phyloP scores from a whole-genome alignment of 352 stramenopile species.

The Phytophthora nicotianae region DNA sequence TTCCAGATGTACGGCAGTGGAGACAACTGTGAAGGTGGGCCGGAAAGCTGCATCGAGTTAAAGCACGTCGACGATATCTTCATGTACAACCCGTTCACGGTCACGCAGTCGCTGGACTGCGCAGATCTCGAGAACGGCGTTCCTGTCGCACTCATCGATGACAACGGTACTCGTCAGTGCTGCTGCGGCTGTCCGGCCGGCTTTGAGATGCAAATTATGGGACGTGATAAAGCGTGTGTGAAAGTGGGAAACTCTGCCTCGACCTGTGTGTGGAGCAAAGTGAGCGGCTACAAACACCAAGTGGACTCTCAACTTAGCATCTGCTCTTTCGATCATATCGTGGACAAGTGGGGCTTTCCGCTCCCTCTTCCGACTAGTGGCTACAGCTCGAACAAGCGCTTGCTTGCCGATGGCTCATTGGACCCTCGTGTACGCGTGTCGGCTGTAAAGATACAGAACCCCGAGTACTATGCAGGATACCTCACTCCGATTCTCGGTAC shows the following conservation, averaged over 20 bases:
- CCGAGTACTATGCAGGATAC: slow-evolving; percentile 30
- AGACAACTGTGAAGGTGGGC: slow-evolving; percentile 24
- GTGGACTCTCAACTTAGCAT: slow-evolving; percentile 21
- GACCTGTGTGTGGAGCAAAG: slow-evolving; percentile 53
- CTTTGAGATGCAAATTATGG: slow-evolving; percentile 35
- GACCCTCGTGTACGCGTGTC: slow-evolving; percentile 23
- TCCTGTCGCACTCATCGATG: slow-evolving; percentile 49
- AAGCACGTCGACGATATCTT: slow-evolving; percentile 50
- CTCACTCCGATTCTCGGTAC: slow-evolving; percentile 16
- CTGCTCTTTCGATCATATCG: slow-evolving; percentile 45
- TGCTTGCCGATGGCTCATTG: slow-evolving; percentile 20
- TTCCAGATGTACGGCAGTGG: slow-evolving; percentile 36
- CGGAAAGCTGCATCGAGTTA: slow-evolving; percentile 44
- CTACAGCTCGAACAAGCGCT: slow-evolving; percentile 40
- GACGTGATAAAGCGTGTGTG: slow-evolving; percentile 31
- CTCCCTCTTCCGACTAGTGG: slow-evolving; percentile 59
- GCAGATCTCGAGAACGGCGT: slow-evolving; percentile 41
- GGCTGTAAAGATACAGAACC: slow-evolving; percentile 28
- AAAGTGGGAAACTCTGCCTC: slow-evolving; percentile 22
- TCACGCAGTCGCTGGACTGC: slow-evolving; percentile 47
- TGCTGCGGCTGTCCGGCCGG: slow-evolving; percentile 60
- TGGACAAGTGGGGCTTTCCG: slow-evolving; percentile 42
- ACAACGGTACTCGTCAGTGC: slow-evolving; percentile 45
- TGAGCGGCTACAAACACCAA: slow-evolving; percentile 30
- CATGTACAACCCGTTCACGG: slow-evolving; percentile 66